Evolutionary conservation across 371 early-diverging fungal genomes (phyloP).

Genomic region (Modicella reniformis): DNA sequence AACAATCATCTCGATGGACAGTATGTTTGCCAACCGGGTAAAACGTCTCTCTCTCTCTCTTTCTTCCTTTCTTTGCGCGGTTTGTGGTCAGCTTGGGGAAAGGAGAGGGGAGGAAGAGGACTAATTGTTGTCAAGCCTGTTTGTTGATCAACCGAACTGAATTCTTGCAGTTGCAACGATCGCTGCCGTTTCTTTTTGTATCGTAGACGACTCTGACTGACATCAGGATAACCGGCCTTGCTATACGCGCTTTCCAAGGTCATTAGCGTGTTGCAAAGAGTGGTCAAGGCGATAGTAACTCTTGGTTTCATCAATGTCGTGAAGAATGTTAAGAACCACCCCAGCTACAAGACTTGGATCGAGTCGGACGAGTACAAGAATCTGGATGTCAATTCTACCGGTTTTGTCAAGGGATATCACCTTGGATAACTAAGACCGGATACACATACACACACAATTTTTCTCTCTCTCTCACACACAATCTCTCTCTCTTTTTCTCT

Average conservation of each 20-base stretch:
- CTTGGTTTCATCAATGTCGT: conserved; percentile 25
- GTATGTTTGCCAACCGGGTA: conserved; percentile 12
- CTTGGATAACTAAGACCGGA: too few relatives aligned
- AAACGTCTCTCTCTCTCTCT: conserved; percentile 1
- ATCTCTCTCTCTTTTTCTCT: too few relatives aligned
- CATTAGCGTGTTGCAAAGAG: conserved; percentile 16
- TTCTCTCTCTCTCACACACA: too few relatives aligned
- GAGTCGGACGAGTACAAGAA: conserved; percentile 29
- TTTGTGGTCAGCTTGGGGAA: too few relatives aligned
- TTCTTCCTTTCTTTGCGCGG: neutral
- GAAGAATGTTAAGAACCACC: conserved; percentile 18
- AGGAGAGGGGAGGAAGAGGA: too few relatives aligned
- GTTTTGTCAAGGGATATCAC: conserved; percentile 23
- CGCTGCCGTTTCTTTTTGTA: too few relatives aligned
- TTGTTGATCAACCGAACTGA: conserved; percentile 63
- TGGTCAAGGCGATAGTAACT: conserved; percentile 27
- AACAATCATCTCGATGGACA: too few relatives aligned
- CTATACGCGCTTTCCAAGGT: conserved; percentile 22
- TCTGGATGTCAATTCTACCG: conserved; percentile 2
- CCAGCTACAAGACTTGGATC: conserved; percentile 27
- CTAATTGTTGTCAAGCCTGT: too few relatives aligned
- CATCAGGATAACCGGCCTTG: conserved; percentile 21
- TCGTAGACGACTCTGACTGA: conserved; percentile 35
- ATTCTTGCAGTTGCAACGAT: too few relatives aligned
- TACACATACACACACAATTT: too few relatives aligned